Evolutionary conservation across 2,329 filamentous ascomycete genomes (phyloP), one percentile per base, ranked within the genome.

Genomic region (Colletotrichum cordylinicola): DNA sequence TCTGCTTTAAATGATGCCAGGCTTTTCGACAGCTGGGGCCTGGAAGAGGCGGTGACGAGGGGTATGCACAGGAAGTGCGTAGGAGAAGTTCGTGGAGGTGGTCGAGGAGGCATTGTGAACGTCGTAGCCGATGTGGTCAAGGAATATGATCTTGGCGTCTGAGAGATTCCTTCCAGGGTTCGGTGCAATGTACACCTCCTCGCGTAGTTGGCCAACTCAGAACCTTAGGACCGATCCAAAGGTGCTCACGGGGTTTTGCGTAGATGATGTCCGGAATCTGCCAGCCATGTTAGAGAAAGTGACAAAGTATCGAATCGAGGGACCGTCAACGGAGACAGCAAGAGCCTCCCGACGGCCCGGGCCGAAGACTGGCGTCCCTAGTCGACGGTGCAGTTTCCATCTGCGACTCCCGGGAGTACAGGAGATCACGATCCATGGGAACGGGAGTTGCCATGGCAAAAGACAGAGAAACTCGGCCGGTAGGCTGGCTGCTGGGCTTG

Each of bases 21-120:
- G 24, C 90, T 92, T 4, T 84, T 83, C n/a, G 91, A 87, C 2
- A 98, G 88, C 81, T 96, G 93, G 0, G 90, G 87, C 16, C 91
- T 88, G 3, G 93, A 94, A 9, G 84, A 67, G 0, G 86, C 71
- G 4, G 91, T 94, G 65, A 93, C 87, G 8, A 98, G 90, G 2
- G 96, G 94, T 67, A 96, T 87, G 83, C 93, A 95, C 62, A 96
- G 87, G 81, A 96, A 96, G 84, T 96, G 94, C 6, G 94, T 96
- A 29, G 92, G 88, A 13, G 85, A 84, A 10, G 87, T 84, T 75
- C 77, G 82, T 65, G 80, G 80, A 5, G 75, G 71, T 10, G 87
- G 84, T 72, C 77, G 82, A 64, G 80, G 80, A 71, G 86, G 82
- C 85, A 86, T 87, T 48, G n/a, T n/a, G 43, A 21, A 48, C n/a